Conservation (phyloP, 2,329 filamentous ascomycete genomes). For the Trichoderma asperellum region DNA sequence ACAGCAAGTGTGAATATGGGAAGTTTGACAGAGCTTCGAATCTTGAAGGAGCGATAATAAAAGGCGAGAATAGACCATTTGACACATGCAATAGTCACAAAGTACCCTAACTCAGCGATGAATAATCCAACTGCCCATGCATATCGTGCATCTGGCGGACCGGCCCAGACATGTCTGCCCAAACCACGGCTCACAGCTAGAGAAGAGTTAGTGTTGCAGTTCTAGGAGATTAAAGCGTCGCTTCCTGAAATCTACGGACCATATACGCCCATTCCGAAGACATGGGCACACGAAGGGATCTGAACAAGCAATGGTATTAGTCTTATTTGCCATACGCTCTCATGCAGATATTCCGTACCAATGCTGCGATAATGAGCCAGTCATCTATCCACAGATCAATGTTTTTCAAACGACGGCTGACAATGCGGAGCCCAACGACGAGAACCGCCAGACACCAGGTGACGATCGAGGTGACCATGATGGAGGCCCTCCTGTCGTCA, state of each 20-base stretch:
- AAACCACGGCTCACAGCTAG: slow-evolving; percentile 34
- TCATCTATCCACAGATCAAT: slow-evolving; percentile 35
- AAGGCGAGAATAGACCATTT: slow-evolving; percentile 36
- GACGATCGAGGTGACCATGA: slow-evolving; percentile 31
- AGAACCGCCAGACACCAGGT: slow-evolving; percentile 31
- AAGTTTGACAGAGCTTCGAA: slow-evolving; percentile 32
- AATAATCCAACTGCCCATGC: slow-evolving; percentile 35
- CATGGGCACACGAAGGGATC: slow-evolving; percentile 29
- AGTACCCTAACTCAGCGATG: slow-evolving; percentile 33
- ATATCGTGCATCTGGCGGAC: slow-evolving; percentile 30
- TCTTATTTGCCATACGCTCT: neutral
- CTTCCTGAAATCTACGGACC: slow-evolving; percentile 28
- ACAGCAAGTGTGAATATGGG: slow-evolving; percentile 31
- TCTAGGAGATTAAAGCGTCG: neutral
- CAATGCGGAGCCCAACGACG: slow-evolving; percentile 32
- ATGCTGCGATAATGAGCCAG: slow-evolving; percentile 34
- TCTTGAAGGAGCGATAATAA: slow-evolving; percentile 36
- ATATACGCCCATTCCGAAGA: slow-evolving; percentile 30
- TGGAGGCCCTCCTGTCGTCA: slow-evolving; percentile 30
- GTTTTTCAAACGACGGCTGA: slow-evolving; percentile 31
- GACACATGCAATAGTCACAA: slow-evolving; percentile 31
- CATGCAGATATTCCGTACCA: slow-evolving; percentile 30
- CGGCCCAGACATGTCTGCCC: slow-evolving; percentile 35
- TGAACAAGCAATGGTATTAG: neutral
- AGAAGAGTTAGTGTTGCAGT: neutral